phyloP scores from a whole-genome alignment of 163 green algal genomes.

The Volvox carteri region DNA sequence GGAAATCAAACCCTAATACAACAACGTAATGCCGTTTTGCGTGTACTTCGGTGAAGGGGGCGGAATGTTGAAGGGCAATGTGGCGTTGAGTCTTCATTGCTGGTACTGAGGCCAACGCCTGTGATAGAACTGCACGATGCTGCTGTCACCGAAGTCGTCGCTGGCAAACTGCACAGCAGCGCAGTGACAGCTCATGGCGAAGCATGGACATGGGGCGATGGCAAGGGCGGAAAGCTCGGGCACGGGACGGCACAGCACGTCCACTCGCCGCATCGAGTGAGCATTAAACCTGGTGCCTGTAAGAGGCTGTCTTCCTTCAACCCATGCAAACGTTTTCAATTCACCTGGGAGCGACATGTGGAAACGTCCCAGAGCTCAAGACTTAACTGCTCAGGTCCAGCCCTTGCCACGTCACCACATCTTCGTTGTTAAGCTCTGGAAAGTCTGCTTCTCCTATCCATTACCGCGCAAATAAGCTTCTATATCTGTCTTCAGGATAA shows the following conservation, averaged over 20 bases:
- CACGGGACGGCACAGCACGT: constrained; percentile 64
- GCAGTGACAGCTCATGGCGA: constrained; percentile 66
- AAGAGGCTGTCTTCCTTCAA: too few relatives aligned
- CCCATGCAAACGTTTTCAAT: too few relatives aligned
- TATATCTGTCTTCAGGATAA: too few relatives aligned
- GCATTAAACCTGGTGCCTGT: too few relatives aligned
- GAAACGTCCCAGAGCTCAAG: too few relatives aligned
- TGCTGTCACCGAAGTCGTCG: constrained; percentile 47
- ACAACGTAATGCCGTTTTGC: too few relatives aligned
- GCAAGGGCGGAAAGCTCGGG: constrained; percentile 76
- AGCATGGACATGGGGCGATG: constrained; percentile 74
- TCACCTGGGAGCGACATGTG: too few relatives aligned
- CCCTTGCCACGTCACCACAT: too few relatives aligned
- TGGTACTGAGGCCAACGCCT: constrained; percentile 66
- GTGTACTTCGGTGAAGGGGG: constrained; percentile 59
- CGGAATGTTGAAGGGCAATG: constrained; percentile 76
- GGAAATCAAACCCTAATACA: constrained; percentile 10
- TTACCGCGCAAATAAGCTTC: too few relatives aligned
- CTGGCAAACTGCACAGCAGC: constrained; percentile 69
- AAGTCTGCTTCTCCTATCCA: too few relatives aligned
- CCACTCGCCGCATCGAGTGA: constrained; percentile 56
- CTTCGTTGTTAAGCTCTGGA: too few relatives aligned
- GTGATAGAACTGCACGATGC: constrained; percentile 65
- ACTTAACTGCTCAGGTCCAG: too few relatives aligned
- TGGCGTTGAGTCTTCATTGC: constrained; percentile 50